Percentiles rank a stretch among this genome's conserved stretches.
phyloP scores from a whole-genome alignment of 768 basidiomycete genomes.

The Neoboletus magnificus region DNA sequence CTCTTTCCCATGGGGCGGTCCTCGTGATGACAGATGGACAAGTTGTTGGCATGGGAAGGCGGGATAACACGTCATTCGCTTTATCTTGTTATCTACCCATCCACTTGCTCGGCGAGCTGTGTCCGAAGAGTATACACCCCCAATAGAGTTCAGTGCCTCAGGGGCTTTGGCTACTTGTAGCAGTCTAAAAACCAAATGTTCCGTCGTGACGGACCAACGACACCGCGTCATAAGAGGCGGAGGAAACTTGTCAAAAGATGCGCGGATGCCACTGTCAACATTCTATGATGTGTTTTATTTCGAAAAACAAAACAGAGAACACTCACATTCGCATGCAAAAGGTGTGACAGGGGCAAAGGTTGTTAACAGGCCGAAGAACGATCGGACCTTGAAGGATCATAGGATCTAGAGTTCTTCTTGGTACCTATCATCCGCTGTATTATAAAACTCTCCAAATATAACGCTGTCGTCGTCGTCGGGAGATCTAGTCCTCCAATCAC shows the following conservation, averaged over 20 bases:
- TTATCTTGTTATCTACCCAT: conserved; percentile 13
- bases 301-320: neutral
- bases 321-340: conserved; percentile 8
- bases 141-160: neutral
- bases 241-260: neutral
- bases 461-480: conserved; percentile 23
- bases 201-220: conserved; percentile 20
- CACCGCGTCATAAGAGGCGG: conserved; percentile 15
- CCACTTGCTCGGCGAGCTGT: conserved; percentile 6
- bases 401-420: conserved; percentile 29
- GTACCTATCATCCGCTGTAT: conserved; percentile 24
- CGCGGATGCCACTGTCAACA: neutral
- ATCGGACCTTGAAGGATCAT: conserved; percentile 2
- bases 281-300: neutral
- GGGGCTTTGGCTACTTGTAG: neutral
- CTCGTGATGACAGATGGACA: conserved; percentile 1
- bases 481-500: conserved; percentile 45
- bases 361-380: neutral
- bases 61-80: neutral
- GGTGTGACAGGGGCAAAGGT: neutral
- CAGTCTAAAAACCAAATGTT: neutral
- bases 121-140: neutral
- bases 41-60: conserved; percentile 5
- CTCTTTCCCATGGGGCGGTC: neutral
- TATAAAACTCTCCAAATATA: conserved; percentile 14